These are phyloP conservation scores for Scheffersomyces parashehatae DNA, from an alignment of 1,139 yeast genomes.

Conservation along the genomic window DNA sequence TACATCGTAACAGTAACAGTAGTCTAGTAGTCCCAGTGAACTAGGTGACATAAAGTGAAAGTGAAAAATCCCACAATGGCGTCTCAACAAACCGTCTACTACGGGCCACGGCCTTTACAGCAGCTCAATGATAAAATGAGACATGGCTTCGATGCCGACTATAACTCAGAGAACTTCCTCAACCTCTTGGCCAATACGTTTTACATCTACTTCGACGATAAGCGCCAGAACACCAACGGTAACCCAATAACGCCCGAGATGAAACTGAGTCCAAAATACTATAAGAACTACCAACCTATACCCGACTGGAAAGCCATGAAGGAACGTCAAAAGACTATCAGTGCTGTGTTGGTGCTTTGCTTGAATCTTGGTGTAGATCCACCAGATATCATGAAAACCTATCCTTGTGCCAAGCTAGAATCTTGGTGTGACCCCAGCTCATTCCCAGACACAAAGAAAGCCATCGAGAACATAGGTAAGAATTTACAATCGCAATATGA, in stretches of 20 bases:
- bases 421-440: slow-evolving; percentile 91
- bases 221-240: slow-evolving; percentile 89
- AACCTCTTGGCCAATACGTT: slow-evolving; percentile 67
- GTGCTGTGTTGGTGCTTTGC: slow-evolving; percentile 89
- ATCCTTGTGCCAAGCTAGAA: slow-evolving; percentile 90
- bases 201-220: slow-evolving; percentile 81
- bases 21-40: too few species aligned
- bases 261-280: slow-evolving; percentile 45
- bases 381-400: slow-evolving; percentile 91
- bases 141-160: slow-evolving; percentile 81
- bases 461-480: slow-evolving; percentile 89
- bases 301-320: slow-evolving; percentile 90
- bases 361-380: slow-evolving; percentile 95
- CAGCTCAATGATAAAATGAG: slow-evolving; percentile 61
- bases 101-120: slow-evolving; percentile 36
- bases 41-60: too few species aligned
- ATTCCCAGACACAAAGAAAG: slow-evolving; percentile 86
- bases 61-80: slow-evolving; percentile 10
- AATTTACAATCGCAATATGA: slow-evolving; percentile 87
- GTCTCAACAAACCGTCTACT: slow-evolving; percentile 19
- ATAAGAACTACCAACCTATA: slow-evolving; percentile 63
- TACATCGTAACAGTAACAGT: too few species aligned
- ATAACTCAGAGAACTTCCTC: slow-evolving; percentile 63
- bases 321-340: slow-evolving; percentile 91
- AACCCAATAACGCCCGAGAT: slow-evolving; percentile 68